Evolutionary conservation across 768 basidiomycete genomes (phyloP), one percentile per base, ranked within the genome.

Genomic region (Amanita phalloides): DNA sequence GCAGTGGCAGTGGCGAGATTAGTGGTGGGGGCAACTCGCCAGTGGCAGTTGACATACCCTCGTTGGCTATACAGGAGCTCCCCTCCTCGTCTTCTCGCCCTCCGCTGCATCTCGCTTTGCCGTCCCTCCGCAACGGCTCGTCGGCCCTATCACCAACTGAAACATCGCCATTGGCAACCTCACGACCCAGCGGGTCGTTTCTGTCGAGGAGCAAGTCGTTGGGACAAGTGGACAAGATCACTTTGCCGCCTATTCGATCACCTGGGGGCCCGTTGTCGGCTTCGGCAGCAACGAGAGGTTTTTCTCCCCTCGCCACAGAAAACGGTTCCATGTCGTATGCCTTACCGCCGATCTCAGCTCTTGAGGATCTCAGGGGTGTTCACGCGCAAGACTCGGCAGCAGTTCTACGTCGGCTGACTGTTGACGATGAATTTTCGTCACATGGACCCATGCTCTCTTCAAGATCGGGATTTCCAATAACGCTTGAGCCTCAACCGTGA

Each of bases 281-380:
- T 17, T 41, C 45, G 26, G 47, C 46, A 6, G 36, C 26, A 17
- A 25, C 51, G 65, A 58, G 25, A 64, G 65, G 13, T 63, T 72
- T 1, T 23, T 43, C 51, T 14, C 35, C 51, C 7, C 6, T 44
- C 3, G 32, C 32, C 5, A 20, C 20, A 10, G 49, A 51, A 4
- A 28, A 25, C 14, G 35, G n/a, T 26, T 11, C 43, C 2, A 36
- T 42, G 14, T 65, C 70, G 1, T 82, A 81, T 54, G 77, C 81
- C 1, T 61, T 86, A 3, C 84, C 83, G 1, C 82, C 84, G 0
- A 85, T 86, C 51, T 80, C 84, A 6, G 78, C 82, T 0, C 65
- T 89, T 57, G 84, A 86, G 61, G 78, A 79, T 54, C 61, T 81
- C 45, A 71, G 81, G 7, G 78, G 79, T 2, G 65, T 75, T 20